phyloP scores from a whole-genome alignment of 1,284 basidiomycete species.

The Fomitiporia mediterranea region DNA sequence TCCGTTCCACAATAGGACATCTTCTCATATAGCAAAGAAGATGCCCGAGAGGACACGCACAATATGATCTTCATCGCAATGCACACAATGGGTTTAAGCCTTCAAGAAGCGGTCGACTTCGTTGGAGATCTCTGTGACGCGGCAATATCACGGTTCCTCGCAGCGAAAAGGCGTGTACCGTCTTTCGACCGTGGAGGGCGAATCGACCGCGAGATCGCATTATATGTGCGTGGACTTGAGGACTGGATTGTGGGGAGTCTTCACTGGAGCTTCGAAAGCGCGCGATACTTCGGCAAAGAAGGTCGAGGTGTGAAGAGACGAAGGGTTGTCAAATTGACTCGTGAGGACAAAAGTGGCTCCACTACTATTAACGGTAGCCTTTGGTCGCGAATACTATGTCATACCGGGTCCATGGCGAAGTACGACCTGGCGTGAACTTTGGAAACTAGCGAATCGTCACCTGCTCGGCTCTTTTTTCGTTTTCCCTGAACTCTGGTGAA shows the following conservation, averaged over 20 bases:
- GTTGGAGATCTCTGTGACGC: conserved; percentile 28
- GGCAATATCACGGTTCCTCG: conserved; percentile 27
- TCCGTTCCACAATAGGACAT: conserved; percentile 39
- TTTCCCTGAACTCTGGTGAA: background rate
- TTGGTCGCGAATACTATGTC: conserved; percentile 10
- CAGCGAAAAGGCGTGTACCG: conserved; percentile 25
- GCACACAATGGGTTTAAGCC: conserved; percentile 23
- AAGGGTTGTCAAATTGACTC: conserved; percentile 29
- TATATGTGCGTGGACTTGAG: conserved; percentile 29
- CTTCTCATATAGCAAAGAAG: conserved; percentile 43
- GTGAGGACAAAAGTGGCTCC: background rate
- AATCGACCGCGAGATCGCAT: conserved; percentile 29
- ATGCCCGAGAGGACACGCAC: conserved; percentile 28
- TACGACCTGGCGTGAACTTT: background rate
- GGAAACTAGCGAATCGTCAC: background rate
- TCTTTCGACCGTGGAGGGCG: conserved; percentile 27
- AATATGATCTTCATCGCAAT: conserved; percentile 31
- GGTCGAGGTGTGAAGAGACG: conserved; percentile 33
- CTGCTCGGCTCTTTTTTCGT: no score
- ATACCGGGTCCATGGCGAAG: background rate
- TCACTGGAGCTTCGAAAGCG: conserved; percentile 34
- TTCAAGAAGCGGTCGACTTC: conserved; percentile 30
- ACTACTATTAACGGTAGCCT: background rate
- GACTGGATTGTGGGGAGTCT: conserved; percentile 32
- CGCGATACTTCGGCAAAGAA: conserved; percentile 37